These are phyloP conservation scores for Thamnidium elegans DNA, from an alignment of 192 early-diverging fungal genomes.

Conservation along the genomic window DNA sequence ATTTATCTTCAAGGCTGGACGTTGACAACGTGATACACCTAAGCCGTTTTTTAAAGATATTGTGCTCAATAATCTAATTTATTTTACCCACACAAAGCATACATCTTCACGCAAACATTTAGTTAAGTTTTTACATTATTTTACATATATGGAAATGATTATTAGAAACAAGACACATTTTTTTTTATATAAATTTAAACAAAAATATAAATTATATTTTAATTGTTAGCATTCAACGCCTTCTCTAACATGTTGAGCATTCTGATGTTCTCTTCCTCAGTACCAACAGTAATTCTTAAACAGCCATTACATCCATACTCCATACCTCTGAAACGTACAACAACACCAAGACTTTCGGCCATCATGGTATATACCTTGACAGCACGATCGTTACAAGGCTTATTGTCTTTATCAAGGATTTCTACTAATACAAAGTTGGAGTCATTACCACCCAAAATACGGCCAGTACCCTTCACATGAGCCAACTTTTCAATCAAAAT, in stretches of 20 bases:
- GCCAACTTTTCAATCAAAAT: slow-evolving; percentile 61
- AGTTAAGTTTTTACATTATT: too few relatives aligned
- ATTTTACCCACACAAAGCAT: too few relatives aligned
- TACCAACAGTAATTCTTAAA: slow-evolving; percentile 93
- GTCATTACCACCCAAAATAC: slow-evolving; percentile 83
- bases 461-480: slow-evolving; percentile 60
- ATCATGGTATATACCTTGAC: slow-evolving; percentile 73
- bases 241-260: slow-evolving; percentile 57
- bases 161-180: too few relatives aligned
- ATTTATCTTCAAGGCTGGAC: too few relatives aligned
- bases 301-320: slow-evolving; percentile 94
- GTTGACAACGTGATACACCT: too few relatives aligned
- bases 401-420: slow-evolving; percentile 62
- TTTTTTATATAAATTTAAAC: too few relatives aligned
- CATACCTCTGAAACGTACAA: slow-evolving; percentile 90
- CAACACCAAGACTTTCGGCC: slow-evolving; percentile 83
- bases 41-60: too few relatives aligned
- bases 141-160: too few relatives aligned
- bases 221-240: slow-evolving; percentile 23
- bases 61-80: too few relatives aligned
- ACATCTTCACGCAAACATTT: too few relatives aligned
- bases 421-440: slow-evolving; percentile 95
- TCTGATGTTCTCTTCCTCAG: slow-evolving; percentile 71
- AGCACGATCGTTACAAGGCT: slow-evolving; percentile 72
- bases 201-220: too few relatives aligned